phyloP scores from a whole-genome alignment of 306 rosid species.

The Inga laurina region DNA sequence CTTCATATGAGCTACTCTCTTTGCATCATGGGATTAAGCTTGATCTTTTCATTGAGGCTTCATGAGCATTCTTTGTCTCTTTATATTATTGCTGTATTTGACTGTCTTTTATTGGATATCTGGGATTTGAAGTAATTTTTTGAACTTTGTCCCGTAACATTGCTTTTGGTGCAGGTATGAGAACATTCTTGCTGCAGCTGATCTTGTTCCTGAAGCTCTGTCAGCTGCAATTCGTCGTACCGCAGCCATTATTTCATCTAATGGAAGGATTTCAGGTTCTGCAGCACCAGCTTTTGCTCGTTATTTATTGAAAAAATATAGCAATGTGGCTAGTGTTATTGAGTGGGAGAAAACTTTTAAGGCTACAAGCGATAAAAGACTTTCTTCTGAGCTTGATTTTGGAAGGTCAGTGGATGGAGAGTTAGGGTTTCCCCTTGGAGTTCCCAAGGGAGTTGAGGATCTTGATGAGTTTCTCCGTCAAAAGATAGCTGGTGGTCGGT shows the following conservation, averaged over 20 bases:
- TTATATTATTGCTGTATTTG: slow-evolving; percentile 25
- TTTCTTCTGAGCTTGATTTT: slow-evolving; percentile 74
- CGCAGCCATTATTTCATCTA: slow-evolving; percentile 64
- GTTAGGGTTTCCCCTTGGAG: slow-evolving; percentile 77
- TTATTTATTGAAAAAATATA: slow-evolving; percentile 68
- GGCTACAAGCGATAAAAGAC: slow-evolving; percentile 73
- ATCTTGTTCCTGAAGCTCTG: slow-evolving; percentile 79
- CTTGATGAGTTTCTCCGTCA: slow-evolving; percentile 93
- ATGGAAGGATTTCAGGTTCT: slow-evolving; percentile 81
- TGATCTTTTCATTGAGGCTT: neutral
- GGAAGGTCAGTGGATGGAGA: slow-evolving; percentile 78
- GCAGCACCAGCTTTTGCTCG: slow-evolving; percentile 63
- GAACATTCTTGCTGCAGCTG: slow-evolving; percentile 75
- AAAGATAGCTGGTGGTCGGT: slow-evolving; percentile 79
- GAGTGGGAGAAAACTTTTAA: slow-evolving; percentile 91
- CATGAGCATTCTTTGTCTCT: neutral
- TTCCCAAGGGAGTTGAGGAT: slow-evolving; percentile 89
- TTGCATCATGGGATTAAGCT: neutral
- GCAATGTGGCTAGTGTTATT: slow-evolving; percentile 66
- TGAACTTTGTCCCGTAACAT: slow-evolving; percentile 18
- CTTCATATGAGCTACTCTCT: neutral
- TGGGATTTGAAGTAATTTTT: slow-evolving; percentile 6
- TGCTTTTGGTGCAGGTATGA: slow-evolving; percentile 81
- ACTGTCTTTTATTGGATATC: slow-evolving; percentile 8
- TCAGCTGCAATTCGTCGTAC: slow-evolving; percentile 68